Evolutionary conservation across 768 basidiomycete genomes (phyloP).

Genomic region (Tricholoma hemisulphureum): DNA sequence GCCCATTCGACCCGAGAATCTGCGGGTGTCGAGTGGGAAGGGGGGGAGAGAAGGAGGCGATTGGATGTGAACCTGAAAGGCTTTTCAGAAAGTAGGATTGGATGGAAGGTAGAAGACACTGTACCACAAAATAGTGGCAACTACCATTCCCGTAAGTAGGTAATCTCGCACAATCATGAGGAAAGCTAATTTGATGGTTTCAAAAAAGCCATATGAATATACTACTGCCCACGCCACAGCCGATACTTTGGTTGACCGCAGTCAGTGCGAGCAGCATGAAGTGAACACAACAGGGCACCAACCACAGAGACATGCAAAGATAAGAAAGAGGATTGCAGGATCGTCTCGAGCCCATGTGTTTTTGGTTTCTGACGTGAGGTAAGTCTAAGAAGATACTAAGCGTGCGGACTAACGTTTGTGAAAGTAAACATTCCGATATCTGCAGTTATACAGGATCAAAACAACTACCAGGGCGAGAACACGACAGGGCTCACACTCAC

Average conservation of each 20-base stretch:
- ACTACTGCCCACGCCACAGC: conserved; percentile 85
- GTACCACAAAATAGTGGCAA: conserved; percentile 78
- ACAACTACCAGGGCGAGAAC: neutral
- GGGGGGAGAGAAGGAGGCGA: conserved; percentile 64
- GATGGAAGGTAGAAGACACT: conserved; percentile 9
- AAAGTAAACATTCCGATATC: conserved; percentile 95
- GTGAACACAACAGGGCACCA: conserved; percentile 21
- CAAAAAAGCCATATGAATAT: conserved; percentile 61
- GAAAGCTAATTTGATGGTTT: conserved; percentile 63
- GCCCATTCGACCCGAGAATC: conserved; percentile 84
- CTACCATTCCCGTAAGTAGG: conserved; percentile 69
- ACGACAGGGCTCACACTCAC: conserved; percentile 41
- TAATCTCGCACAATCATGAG: conserved; percentile 91
- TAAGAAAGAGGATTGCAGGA: conserved; percentile 89
- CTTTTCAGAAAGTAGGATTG: conserved; percentile 1
- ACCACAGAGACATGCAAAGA: conserved; percentile 78
- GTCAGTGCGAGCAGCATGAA: neutral
- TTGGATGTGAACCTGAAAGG: conserved; percentile 67
- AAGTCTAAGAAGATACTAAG: neutral
- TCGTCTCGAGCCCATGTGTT: conserved; percentile 98
- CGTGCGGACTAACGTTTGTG: conserved; percentile 74
- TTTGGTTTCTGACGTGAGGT: conserved; percentile 72
- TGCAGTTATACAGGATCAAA: conserved; percentile 30
- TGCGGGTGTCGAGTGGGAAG: conserved; percentile 68
- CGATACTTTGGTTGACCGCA: conserved; percentile 49